Evolutionary conservation across 441 rosid genomes (phyloP), one percentile per base, ranked within the genome.

Genomic region (Breynia disticha): DNA sequence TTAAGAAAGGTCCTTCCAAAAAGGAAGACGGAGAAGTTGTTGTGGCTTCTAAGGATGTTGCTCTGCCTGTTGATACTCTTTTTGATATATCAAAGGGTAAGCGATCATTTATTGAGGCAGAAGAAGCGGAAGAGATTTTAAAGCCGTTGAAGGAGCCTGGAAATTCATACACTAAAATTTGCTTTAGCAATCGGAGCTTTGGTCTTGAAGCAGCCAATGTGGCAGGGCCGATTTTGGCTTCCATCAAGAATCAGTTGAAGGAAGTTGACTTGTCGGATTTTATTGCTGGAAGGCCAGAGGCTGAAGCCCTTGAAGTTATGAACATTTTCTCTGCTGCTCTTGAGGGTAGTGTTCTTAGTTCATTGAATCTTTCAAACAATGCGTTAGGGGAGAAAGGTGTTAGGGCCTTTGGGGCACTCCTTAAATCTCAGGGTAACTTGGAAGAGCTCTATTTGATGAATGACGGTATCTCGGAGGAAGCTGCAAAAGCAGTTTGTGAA

Each of bases 301-400:
- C 46, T n/a, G 95, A 84, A 77, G 97, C 98, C 60, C 86, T 91
- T 61, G 80, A 91, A 42, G 95, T 91, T 61, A 88, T 91, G 91
- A 71, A 54, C 21, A 78, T 82, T 20, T 91, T 91, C 57, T 78
- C 97, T 14, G 21, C 73, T 42, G 87, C 95, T 12, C 63, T 91
- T 56, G 78, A 76, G 72, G 95, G 95, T 43, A 69, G 91, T 60
- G 46, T 70, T 52, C 74, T 88, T 66, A 81, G 68, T 38, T 84
- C 70, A 64, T 78, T 91, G 63, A 78, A 88, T 71, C 83, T 91
- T n/a, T 88, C 98, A 17, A 75, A 86, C 41, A 91, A 91, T 75
- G 98, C 97, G 38, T 67, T 91, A 75, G 95, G 97, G n/a, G 97
- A 86, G 72, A 86, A 88, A 54, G 98, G 97, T 61, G 80, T 91